Evolutionary conservation across 2,329 filamentous ascomycete species (phyloP).

Genomic region (Sarocladium oryzae): DNA sequence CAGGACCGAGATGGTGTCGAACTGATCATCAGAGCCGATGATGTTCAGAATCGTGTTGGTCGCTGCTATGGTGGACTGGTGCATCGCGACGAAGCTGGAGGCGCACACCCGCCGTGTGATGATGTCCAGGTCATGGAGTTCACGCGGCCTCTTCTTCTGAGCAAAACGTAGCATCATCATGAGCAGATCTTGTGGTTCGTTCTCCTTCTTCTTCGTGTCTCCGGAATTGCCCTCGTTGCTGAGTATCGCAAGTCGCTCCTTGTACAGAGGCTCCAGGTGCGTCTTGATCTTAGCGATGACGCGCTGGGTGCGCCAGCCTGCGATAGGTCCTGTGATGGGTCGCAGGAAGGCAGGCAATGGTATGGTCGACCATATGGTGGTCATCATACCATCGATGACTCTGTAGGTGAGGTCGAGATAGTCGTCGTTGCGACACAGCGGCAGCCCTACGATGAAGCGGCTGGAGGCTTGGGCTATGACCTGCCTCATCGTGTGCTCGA

Average conservation of each 20-base stretch:
- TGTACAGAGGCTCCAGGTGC: conserved; percentile 15
- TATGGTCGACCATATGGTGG: conserved; percentile 13
- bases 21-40: conserved; percentile 28
- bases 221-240: conserved; percentile 9
- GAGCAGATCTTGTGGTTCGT: conserved; percentile 30
- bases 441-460: conserved; percentile 25
- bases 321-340: not conserved
- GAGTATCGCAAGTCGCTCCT: conserved; percentile 17
- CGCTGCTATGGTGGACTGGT: conserved; percentile 32
- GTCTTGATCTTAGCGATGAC: not conserved
- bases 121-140: conserved; percentile 23
- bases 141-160: conserved; percentile 28
- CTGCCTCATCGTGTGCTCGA: conserved; percentile 19
- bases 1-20: conserved; percentile 28
- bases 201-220: conserved; percentile 4
- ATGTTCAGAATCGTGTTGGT: conserved; percentile 34
- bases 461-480: conserved; percentile 25
- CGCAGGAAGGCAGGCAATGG: not conserved
- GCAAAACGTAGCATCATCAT: conserved; percentile 36
- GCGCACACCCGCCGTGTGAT: conserved; percentile 26
- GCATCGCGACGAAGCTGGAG: conserved; percentile 31
- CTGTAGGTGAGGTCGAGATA: conserved; percentile 24
- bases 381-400: conserved; percentile 25
- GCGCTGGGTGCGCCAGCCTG: not conserved
- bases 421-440: conserved; percentile 20